A percentile compares a stretch with the other conserved stretches of the same genome.
phyloP scores from a whole-genome alignment of 768 basidiomycete species.

The Fomitopsis pulvina region DNA sequence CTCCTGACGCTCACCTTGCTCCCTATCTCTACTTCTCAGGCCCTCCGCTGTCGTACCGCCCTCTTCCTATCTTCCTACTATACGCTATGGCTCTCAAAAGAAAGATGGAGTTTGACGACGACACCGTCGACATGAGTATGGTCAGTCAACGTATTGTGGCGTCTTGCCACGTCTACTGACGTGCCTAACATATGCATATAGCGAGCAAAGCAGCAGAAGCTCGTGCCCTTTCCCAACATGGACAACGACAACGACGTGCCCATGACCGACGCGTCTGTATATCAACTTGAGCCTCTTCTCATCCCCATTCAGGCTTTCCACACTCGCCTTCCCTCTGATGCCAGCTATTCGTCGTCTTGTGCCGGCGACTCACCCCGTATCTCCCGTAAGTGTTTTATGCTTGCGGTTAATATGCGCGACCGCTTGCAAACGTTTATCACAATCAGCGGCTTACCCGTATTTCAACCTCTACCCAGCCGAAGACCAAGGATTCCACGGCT shows the following conservation, averaged over 20 bases:
- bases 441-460: conserved; percentile 43
- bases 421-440: neutral
- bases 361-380: conserved; percentile 17
- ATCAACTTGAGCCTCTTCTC: conserved; percentile 51
- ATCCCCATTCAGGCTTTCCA: conserved; percentile 45
- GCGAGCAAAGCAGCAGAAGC: conserved; percentile 65
- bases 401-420: neutral
- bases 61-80: neutral
- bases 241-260: conserved; percentile 57
- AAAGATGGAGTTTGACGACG: conserved; percentile 57
- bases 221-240: conserved; percentile 64
- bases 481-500: conserved; percentile 40
- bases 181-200: too few relatives aligned
- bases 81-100: conserved; percentile 64
- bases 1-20: conserved; percentile 7
- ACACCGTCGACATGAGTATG: conserved; percentile 26
- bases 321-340: conserved; percentile 57
- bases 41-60: neutral
- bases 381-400: conserved; percentile 18
- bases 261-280: conserved; percentile 54
- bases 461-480: conserved; percentile 59
- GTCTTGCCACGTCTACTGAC: conserved; percentile 18
- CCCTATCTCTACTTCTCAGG: neutral
- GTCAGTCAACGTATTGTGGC: conserved; percentile 2
- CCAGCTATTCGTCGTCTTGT: conserved; percentile 43